phyloP scores from a whole-genome alignment of 495 filamentous ascomycete species.

The Penicillium canariense region DNA sequence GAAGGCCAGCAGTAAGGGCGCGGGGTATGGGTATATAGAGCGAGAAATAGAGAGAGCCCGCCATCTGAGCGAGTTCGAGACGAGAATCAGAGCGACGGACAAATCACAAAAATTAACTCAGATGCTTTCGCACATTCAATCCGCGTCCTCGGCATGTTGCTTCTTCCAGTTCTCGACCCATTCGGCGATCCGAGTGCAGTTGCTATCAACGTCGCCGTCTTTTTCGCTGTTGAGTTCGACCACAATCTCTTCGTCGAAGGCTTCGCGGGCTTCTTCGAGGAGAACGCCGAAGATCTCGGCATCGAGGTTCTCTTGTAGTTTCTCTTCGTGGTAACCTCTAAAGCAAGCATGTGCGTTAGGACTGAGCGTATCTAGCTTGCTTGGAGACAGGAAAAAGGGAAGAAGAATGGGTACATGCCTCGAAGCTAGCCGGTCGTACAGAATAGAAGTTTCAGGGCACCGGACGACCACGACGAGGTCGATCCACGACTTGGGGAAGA shows the following conservation, averaged over 20 bases:
- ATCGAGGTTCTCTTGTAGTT: conserved; percentile 94
- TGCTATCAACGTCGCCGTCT: conserved; percentile 79
- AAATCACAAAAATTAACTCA: background rate
- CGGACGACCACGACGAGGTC: conserved; percentile 93
- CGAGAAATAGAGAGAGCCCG: conserved; percentile 1
- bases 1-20: conserved; percentile 35
- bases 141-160: conserved; percentile 40
- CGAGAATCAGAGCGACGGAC: background rate
- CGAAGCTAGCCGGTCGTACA: conserved; percentile 80
- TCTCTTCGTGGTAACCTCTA: conserved; percentile 76
- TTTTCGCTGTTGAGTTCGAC: conserved; percentile 85
- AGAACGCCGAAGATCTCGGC: conserved; percentile 97
- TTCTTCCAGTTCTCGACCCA: conserved; percentile 84
- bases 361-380: background rate
- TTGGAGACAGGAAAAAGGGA: background rate
- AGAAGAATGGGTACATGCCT: conserved; percentile 45
- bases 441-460: conserved; percentile 63
- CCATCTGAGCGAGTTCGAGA: conserved; percentile 11
- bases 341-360: background rate
- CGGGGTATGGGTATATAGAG: conserved; percentile 19
- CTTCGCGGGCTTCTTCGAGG: conserved; percentile 82
- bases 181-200: conserved; percentile 75
- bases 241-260: conserved; percentile 84
- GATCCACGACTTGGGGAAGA: conserved; percentile 92
- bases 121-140: conserved; percentile 1